phyloP scores from a whole-genome alignment of 192 early-diverging fungal species.

The Backusella circina region DNA sequence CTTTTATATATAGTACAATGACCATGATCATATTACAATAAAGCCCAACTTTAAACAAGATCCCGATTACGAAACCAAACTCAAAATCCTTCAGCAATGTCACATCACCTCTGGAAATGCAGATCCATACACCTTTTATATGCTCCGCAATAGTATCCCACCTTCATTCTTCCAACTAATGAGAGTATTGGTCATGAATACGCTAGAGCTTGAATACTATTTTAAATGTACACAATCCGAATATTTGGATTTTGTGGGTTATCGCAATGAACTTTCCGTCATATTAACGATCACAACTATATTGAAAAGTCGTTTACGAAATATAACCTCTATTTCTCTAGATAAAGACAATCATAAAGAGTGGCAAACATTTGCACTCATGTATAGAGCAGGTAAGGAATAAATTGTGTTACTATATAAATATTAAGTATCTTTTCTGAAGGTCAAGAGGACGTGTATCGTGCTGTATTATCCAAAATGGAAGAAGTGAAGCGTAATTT shows the following conservation, averaged over 20 bases:
- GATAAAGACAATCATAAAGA: constrained; percentile 9
- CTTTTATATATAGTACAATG: constrained; percentile 37
- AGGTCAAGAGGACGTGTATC: constrained; percentile 34
- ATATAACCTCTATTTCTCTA: neutral
- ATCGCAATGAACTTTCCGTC: constrained; percentile 60
- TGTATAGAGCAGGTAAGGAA: constrained; percentile 47
- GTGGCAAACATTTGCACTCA: constrained; percentile 42
- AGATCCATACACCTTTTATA: constrained; percentile 40
- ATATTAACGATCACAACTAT: constrained; percentile 42
- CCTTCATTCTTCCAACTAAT: constrained; percentile 45
- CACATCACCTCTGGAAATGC: constrained; percentile 22
- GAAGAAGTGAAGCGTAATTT: constrained; percentile 6
- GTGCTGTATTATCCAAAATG: neutral
- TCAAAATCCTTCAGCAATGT: constrained; percentile 38
- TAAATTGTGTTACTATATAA: neutral
- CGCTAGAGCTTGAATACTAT: constrained; percentile 33
- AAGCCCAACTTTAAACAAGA: constrained; percentile 59
- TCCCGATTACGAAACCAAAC: constrained; percentile 43
- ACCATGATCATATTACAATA: constrained; percentile 52
- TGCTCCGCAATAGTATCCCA: constrained; percentile 44
- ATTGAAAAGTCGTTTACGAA: constrained; percentile 37
- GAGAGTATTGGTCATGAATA: constrained; percentile 68
- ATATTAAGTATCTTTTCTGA: neutral
- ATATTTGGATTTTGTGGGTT: constrained; percentile 36
- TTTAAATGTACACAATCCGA: neutral